phyloP scores from a whole-genome alignment of 768 basidiomycete genomes.

The Tulasnella sp. region DNA sequence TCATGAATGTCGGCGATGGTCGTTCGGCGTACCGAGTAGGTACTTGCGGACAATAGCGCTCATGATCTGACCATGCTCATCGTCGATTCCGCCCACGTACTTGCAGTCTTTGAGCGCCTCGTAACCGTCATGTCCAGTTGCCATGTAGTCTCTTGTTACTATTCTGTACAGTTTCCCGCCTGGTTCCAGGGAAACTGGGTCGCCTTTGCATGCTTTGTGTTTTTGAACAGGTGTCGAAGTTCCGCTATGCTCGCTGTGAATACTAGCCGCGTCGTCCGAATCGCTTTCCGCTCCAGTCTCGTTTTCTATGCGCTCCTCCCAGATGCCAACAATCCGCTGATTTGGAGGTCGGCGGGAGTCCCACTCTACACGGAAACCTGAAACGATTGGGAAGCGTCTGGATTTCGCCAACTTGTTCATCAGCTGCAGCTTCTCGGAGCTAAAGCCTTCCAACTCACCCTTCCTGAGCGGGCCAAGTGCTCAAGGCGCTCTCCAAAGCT shows the following conservation, averaged over 20 bases:
- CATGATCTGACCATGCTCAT: conserved; percentile 76
- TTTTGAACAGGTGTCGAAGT: conserved; percentile 6
- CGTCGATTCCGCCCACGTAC: conserved; percentile 61
- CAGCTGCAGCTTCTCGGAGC: background rate
- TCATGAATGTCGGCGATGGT: background rate
- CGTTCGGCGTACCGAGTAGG: conserved; percentile 58
- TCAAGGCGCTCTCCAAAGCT: conserved; percentile 65
- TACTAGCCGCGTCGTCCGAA: conserved; percentile 35
- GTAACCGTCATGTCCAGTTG: conserved; percentile 80
- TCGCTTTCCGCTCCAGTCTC: conserved; percentile 35
- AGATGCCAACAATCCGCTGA: conserved; percentile 67
- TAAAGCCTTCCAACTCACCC: conserved; percentile 51
- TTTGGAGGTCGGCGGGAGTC: conserved; percentile 71
- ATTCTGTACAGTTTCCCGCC: conserved; percentile 65
- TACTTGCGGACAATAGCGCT: conserved; percentile 78
- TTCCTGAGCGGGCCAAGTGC: conserved; percentile 85
- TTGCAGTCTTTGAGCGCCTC: conserved; percentile 57
- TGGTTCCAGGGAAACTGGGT: conserved; percentile 39
- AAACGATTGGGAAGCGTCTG: conserved; percentile 84
- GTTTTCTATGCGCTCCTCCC: conserved; percentile 47
- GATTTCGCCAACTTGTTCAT: background rate
- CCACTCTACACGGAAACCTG: conserved; percentile 81
- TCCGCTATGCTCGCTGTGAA: conserved; percentile 29
- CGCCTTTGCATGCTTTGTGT: conserved; percentile 25
- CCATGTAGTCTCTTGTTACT: conserved; percentile 85